Percentiles rank a stretch among this genome's conserved stretches.
These are phyloP conservation scores for Chaetothyriales sp. DNA, from an alignment of 2,329 filamentous ascomycete genomes.

Conservation along the genomic window DNA sequence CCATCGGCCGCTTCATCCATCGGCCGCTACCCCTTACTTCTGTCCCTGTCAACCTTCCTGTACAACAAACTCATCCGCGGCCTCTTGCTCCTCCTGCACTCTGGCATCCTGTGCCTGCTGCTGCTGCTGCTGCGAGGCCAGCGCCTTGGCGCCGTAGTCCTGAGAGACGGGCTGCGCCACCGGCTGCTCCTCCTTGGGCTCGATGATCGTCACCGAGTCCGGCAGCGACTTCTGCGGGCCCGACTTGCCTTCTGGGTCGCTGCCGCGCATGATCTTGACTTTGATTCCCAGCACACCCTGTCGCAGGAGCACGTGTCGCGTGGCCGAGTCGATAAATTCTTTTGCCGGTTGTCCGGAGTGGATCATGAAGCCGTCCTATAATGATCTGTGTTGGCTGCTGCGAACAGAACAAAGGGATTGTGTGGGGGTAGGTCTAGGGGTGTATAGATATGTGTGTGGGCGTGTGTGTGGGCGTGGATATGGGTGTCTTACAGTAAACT, in stretches of 20 bases:
- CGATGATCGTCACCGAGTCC: conserved; percentile 97
- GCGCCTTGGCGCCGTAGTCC: conserved; percentile 94
- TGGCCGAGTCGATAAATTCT: conserved; percentile 98
- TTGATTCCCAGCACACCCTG: conserved; percentile 99
- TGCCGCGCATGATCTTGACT: conserved; percentile 99
- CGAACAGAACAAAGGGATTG: background rate
- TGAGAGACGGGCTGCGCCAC: conserved; percentile 91
- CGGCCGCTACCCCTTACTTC: background rate
- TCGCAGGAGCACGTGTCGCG: conserved; percentile 97
- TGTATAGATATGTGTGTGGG: background rate
- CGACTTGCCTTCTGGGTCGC: conserved; percentile 97
- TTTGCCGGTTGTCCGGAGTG: conserved; percentile 99
- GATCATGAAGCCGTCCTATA: conserved; percentile 96
- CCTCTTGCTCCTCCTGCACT: conserved; percentile 40
- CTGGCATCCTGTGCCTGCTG: conserved; percentile 36
- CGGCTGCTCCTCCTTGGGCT: conserved; percentile 98
- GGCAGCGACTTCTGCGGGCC: conserved; percentile 94
- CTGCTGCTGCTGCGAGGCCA: conserved; percentile 45
- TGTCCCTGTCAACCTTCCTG: too few species aligned
- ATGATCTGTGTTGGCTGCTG: background rate
- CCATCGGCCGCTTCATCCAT: background rate
- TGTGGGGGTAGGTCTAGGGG: too few species aligned
- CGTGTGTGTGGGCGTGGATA: background rate
- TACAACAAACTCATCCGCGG: background rate
- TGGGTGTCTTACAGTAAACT: conserved; percentile 69